These are phyloP conservation scores for Cymbidium sinense DNA, from an alignment of 106 monocot species.

Conservation along the genomic window DNA sequence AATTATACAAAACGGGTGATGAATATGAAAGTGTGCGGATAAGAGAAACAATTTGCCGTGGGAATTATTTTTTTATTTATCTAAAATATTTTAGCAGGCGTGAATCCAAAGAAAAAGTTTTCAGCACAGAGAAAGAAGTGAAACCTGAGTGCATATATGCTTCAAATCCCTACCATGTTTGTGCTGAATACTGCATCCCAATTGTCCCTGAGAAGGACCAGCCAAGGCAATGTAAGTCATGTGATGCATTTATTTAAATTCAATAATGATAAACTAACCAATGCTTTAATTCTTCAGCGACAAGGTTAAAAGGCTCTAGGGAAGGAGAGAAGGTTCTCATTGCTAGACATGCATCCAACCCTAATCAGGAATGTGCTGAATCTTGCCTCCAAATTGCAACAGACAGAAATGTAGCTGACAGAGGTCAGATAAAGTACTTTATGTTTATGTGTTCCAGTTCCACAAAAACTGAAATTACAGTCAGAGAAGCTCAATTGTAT, in stretches of 20 bases:
- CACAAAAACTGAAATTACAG: background rate
- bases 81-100: background rate
- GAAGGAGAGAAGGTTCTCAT: background rate
- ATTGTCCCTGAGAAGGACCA: background rate
- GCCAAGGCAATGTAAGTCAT: too few species aligned
- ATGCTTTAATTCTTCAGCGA: background rate
- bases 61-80: background rate
- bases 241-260: background rate
- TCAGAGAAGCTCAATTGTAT: background rate
- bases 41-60: background rate
- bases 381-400: background rate
- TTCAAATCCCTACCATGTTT: too few species aligned
- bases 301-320: background rate
- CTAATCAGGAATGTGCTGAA: background rate
- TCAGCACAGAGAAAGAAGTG: background rate
- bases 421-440: background rate
- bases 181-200: slow-evolving; percentile 6
- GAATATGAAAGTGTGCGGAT: background rate
- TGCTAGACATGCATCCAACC: background rate
- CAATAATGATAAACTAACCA: background rate
- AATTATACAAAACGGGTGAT: background rate
- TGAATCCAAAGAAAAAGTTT: background rate
- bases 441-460: background rate
- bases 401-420: background rate
- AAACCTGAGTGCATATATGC: background rate